Evolutionary conservation across 495 filamentous ascomycete genomes (phyloP).

Genomic region (Lindgomyces ingoldianus): DNA sequence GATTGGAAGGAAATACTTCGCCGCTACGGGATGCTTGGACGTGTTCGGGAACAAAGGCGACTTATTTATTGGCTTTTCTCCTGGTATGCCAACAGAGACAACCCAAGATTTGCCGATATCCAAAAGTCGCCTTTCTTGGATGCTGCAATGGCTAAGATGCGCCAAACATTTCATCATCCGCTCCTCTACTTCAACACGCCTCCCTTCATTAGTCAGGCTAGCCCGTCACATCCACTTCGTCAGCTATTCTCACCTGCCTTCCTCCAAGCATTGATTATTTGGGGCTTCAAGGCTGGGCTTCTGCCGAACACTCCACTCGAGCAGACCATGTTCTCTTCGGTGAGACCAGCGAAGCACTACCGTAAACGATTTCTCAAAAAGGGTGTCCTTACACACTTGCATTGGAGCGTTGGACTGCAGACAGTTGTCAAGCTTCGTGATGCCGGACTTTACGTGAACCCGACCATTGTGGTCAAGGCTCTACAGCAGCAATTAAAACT

Average conservation of each 20-base stretch:
- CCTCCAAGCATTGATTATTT: slow-evolving; percentile 29
- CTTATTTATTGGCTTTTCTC: slow-evolving; percentile 30
- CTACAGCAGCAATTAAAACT: slow-evolving; percentile 20
- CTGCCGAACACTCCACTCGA: slow-evolving; percentile 20
- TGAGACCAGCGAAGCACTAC: neutral
- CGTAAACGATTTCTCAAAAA: neutral
- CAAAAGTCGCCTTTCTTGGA: slow-evolving; percentile 10
- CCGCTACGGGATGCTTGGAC: slow-evolving; percentile 52
- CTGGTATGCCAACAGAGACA: slow-evolving; percentile 29
- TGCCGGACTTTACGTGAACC: slow-evolving; percentile 19
- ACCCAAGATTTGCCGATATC: neutral
- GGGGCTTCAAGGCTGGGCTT: slow-evolving; percentile 32
- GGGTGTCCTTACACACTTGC: slow-evolving; percentile 5
- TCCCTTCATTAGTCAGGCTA: neutral
- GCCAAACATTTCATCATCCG: neutral
- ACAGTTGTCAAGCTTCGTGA: slow-evolving; percentile 30
- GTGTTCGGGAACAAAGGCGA: slow-evolving; percentile 46
- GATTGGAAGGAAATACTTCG: slow-evolving; percentile 54
- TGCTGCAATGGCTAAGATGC: slow-evolving; percentile 4
- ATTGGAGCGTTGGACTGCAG: slow-evolving; percentile 29
- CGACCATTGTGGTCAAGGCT: slow-evolving; percentile 23
- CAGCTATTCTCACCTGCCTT: slow-evolving; percentile 20
- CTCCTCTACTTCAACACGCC: slow-evolving; percentile 10
- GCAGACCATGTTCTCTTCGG: slow-evolving; percentile 12
- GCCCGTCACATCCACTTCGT: slow-evolving; percentile 15